These are phyloP conservation scores for Tricholomella constricta DNA, from an alignment of 768 basidiomycete species.

Conservation along the genomic window DNA sequence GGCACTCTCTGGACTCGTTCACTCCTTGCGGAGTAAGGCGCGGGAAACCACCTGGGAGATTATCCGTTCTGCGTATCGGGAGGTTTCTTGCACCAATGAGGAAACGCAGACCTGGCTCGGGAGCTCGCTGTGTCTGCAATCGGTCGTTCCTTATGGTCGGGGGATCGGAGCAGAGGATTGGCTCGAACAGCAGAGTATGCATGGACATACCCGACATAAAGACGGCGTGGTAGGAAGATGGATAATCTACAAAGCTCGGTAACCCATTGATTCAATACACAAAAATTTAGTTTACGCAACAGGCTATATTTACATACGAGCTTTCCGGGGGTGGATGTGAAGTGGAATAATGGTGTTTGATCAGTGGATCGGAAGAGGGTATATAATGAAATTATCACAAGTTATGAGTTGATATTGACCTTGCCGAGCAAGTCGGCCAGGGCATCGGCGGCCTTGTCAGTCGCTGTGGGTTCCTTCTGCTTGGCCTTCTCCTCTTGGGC, in stretches of 20 bases:
- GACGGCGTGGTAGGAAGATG: conserved; percentile 61
- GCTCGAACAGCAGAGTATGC: conserved; percentile 42
- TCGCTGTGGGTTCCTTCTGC: conserved; percentile 27
- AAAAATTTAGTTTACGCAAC: background rate
- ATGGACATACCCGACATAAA: conserved; percentile 55
- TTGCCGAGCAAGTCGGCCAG: conserved; percentile 72
- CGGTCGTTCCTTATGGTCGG: conserved; percentile 28
- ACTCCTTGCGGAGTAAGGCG: conserved; percentile 49
- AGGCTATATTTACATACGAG: conserved; percentile 11
- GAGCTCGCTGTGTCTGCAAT: conserved; percentile 48
- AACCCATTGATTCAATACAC: background rate
- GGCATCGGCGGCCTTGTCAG: conserved; percentile 46
- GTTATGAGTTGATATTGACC: conserved; percentile 44
- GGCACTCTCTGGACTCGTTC: conserved; percentile 48
- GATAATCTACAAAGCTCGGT: conserved; percentile 58
- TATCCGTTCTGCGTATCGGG: conserved; percentile 64
- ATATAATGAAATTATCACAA: background rate
- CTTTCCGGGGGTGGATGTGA: background rate
- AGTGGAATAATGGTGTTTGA: background rate
- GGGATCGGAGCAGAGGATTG: conserved; percentile 49
- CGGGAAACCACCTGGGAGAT: conserved; percentile 60
- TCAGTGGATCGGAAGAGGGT: background rate
- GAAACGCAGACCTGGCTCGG: conserved; percentile 50
- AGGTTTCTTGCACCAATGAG: conserved; percentile 46
- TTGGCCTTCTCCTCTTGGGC: conserved; percentile 26